phyloP scores from a whole-genome alignment of 2,329 filamentous ascomycete species.

The Ceratocystis lukuohia region DNA sequence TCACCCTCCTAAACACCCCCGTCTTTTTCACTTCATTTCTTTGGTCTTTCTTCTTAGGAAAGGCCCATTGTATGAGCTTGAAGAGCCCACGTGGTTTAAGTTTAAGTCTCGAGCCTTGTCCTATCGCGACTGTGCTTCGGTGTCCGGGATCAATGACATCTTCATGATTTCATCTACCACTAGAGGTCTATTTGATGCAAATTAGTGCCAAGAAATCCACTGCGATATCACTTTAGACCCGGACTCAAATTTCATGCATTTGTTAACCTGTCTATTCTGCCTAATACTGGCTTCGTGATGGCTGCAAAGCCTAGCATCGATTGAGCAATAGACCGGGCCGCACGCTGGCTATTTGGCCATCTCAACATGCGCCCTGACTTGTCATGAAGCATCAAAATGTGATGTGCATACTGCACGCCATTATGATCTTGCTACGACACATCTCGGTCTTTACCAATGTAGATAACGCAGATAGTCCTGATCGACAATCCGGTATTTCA shows the following conservation, averaged over 20 bases:
- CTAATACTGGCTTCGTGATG: no score
- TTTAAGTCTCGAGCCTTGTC: not conserved
- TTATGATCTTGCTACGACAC: not conserved
- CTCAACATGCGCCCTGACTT: no score
- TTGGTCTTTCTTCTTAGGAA: not conserved
- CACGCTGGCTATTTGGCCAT: no score
- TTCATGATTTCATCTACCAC: not conserved
- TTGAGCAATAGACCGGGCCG: no score
- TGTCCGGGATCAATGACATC: not conserved
- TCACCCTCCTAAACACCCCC: not conserved
- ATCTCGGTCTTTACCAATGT: not conserved
- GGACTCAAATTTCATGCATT: not conserved
- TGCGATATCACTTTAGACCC: no score
- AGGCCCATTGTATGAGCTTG: not conserved
- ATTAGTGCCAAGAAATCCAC: not conserved
- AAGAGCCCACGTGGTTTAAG: conserved; percentile 4
- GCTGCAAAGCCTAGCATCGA: no score
- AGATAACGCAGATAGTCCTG: not conserved
- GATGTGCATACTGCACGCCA: not conserved
- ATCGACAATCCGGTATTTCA: not conserved
- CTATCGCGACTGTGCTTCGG: not conserved
- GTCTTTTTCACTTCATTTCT: not conserved
- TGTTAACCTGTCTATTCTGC: not conserved
- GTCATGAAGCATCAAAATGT: no score
- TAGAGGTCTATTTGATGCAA: not conserved